Conservation (phyloP, 139 green algal species). For the Auxenochlorella protothecoides region DNA sequence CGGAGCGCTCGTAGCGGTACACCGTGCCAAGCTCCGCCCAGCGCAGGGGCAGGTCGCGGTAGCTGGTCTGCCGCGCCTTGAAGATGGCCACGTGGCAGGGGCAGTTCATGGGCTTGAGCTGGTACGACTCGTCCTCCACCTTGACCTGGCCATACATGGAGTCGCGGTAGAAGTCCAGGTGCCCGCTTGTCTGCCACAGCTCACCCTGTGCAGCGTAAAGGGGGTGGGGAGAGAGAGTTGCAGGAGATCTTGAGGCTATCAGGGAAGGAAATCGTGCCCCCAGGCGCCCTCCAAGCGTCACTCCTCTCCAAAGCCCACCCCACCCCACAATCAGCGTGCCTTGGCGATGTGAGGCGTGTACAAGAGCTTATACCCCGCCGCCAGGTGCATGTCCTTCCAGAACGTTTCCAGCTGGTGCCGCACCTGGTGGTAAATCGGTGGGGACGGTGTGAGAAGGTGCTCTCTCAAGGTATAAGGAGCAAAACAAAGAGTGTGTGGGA, state of each 20-base stretch:
- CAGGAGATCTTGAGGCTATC: not conserved
- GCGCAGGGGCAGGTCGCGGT: conserved; percentile 83
- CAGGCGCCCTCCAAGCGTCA: not conserved
- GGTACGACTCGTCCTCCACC: conserved; percentile 87
- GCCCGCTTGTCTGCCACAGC: conserved; percentile 91
- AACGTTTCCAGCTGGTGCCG: conserved; percentile 84
- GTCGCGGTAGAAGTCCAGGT: conserved; percentile 95
- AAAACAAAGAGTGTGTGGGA: too few relatives aligned
- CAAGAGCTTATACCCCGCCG: conserved; percentile 78
- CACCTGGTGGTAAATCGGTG: conserved; percentile 23
- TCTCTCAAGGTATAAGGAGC: too few relatives aligned
- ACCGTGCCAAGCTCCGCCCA: conserved; percentile 96
- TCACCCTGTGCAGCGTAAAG: conserved; percentile 35
- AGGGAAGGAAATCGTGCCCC: too few relatives aligned
- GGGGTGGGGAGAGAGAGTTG: not conserved
- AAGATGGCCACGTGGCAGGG: conserved; percentile 95
- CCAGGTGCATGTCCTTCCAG: conserved; percentile 90
- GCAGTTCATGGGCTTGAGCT: conserved; percentile 98
- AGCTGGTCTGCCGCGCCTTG: conserved; percentile 55
- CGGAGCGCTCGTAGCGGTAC: conserved; percentile 90
- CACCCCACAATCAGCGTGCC: conserved; percentile 7
- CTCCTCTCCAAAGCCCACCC: not conserved
- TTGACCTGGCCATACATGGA: conserved; percentile 92
- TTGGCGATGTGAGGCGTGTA: conserved; percentile 94
- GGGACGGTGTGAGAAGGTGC: too few relatives aligned